Evolutionary conservation across 1,284 basidiomycete genomes (phyloP).

Genomic region (Cutaneotrichosporon dermatis): DNA sequence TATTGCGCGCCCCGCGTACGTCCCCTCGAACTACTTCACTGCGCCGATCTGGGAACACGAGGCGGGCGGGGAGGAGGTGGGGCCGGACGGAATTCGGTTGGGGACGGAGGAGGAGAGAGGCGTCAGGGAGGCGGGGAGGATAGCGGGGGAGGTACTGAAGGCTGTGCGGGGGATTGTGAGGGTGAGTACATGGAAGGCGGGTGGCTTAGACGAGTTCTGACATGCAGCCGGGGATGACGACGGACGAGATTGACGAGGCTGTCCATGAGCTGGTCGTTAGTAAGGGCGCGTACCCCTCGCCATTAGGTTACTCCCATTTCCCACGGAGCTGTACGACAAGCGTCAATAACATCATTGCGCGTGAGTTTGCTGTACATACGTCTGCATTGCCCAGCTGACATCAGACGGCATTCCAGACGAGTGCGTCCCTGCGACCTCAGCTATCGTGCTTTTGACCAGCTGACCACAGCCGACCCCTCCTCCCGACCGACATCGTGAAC

Average conservation of each 20-base stretch:
- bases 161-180: slow-evolving; percentile 58
- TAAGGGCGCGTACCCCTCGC: slow-evolving; percentile 79
- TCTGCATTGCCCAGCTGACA: background rate
- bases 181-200: slow-evolving; percentile 48
- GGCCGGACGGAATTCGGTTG: slow-evolving; percentile 53
- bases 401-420: slow-evolving; percentile 81
- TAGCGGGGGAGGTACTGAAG: slow-evolving; percentile 62
- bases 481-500: slow-evolving; percentile 76
- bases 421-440: slow-evolving; percentile 50
- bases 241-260: slow-evolving; percentile 63
- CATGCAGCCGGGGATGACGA: slow-evolving; percentile 66
- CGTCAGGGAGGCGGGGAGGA: slow-evolving; percentile 58
- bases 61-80: slow-evolving; percentile 31
- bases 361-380: slow-evolving; percentile 26
- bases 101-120: slow-evolving; percentile 58
- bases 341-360: slow-evolving; percentile 63
- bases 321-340: slow-evolving; percentile 80
- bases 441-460: background rate
- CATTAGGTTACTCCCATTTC: slow-evolving; percentile 72
- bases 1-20: slow-evolving; percentile 63
- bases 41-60: slow-evolving; percentile 51
- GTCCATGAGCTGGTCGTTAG: slow-evolving; percentile 67
- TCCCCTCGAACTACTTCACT: slow-evolving; percentile 43
- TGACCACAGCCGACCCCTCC: slow-evolving; percentile 62
- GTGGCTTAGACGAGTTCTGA: slow-evolving; percentile 12